Base-by-base conservation (phyloP, 176 grass and related monocot species). In the Cenchrus americanus region DNA sequence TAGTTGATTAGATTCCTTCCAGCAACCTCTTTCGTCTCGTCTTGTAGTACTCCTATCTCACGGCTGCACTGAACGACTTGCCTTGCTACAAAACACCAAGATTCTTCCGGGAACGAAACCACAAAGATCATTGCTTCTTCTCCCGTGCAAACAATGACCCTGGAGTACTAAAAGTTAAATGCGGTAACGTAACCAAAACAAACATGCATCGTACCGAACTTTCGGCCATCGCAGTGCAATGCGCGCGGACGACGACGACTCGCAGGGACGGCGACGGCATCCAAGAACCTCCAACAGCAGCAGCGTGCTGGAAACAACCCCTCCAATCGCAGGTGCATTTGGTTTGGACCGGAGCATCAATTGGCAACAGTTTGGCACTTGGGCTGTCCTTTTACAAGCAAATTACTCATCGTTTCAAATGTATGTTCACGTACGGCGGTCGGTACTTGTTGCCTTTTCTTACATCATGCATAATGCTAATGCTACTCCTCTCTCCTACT, bases 221-320 rank as follows among this genome's bases (percentile, higher is more conserved):
- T 37, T 37, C 4, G 34, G 34, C 34, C 2, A 37, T 37, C 15
- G 34, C 15, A 22, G 8, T 34, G n/a, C 68, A 43, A 1, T 7
- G 18, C 58, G 23, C 54, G 22, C 66, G 50, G 14, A 26, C 6
- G 18, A 46, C 4, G 58, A 5, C 3, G 51, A 60, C 52, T 18
- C 49, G 17, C n/a, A 10, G n/a, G 0, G 76, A 86, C 0, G 48
- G 67, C 10, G 76, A 57, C 27, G 13, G 15, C 68, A 27, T 14
- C 13, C 6, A 55, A 46, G 77, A 74, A 81, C 80, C 61, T 22
- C 85, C 60, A 74, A 75, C 69, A 23, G 58, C 47, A 73, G n/a
- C 14, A 73, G n/a, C 14, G 9, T 48, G 46, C 46, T 48, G 46
- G 8, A 48, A 48, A 75, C 52, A 57, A 4, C 21, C 68, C 73